Conservation (phyloP, 1,284 basidiomycete species). For the Thelephora terrestris region DNA sequence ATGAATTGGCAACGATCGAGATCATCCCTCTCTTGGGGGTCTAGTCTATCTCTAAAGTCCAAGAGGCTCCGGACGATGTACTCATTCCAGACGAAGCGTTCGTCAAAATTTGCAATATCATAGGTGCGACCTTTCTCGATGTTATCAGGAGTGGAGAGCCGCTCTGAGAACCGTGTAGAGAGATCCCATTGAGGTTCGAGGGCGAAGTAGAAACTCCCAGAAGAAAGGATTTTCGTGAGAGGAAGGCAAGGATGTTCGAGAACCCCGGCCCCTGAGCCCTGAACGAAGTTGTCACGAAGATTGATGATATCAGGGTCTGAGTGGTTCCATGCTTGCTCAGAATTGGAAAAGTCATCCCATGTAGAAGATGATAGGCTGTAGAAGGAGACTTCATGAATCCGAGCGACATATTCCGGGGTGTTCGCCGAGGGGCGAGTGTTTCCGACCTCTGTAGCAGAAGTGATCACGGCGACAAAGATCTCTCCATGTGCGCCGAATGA, state of each 20-base stretch:
- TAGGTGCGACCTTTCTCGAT: constrained; percentile 30
- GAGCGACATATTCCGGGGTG: constrained; percentile 52
- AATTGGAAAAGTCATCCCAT: constrained; percentile 59
- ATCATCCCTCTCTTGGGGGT: constrained; percentile 55
- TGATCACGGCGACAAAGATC: constrained; percentile 70
- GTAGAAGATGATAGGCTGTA: constrained; percentile 59
- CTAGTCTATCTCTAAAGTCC: constrained; percentile 71
- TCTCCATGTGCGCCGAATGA: constrained; percentile 34
- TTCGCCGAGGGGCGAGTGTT: constrained; percentile 56
- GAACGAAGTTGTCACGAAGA: constrained; percentile 39
- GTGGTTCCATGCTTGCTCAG: constrained; percentile 40
- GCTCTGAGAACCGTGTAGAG: constrained; percentile 66
- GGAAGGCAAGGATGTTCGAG: constrained; percentile 88
- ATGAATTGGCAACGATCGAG: constrained; percentile 75
- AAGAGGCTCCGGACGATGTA: constrained; percentile 73
- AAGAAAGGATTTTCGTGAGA: constrained; percentile 85
- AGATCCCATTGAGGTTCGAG: constrained; percentile 80
- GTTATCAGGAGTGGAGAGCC: constrained; percentile 36
- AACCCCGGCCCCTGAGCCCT: constrained; percentile 22
- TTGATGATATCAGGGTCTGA: constrained; percentile 32
- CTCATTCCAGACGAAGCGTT: constrained; percentile 83
- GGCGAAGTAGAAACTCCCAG: constrained; percentile 92
- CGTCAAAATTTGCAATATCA: constrained; percentile 63
- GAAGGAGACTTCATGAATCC: constrained; percentile 72
- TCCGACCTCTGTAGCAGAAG: constrained; percentile 68